Percentiles rank a stretch among this genome's conserved stretches.
Conservation (phyloP, 331 rosid species). For the Quercus phellos region DNA sequence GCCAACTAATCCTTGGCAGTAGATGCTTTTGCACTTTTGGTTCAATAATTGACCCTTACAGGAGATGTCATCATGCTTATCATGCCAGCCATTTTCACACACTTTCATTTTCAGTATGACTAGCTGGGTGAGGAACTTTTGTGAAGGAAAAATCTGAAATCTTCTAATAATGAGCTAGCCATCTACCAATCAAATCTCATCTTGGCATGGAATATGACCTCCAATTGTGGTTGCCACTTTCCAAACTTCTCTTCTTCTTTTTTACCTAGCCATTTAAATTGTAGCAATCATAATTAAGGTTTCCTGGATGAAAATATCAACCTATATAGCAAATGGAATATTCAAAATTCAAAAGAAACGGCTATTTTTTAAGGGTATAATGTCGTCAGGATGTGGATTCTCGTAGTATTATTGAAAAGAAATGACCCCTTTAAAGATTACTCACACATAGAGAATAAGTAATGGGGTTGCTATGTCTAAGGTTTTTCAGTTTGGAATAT, state of each 20-base stretch:
- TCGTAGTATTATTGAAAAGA: conserved; percentile 50
- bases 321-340: conserved; percentile 14
- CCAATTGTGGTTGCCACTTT: background rate
- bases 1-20: no score
- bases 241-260: no score
- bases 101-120: background rate
- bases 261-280: background rate
- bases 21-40: background rate
- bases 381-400: conserved; percentile 55
- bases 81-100: background rate
- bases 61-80: background rate
- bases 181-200: background rate
- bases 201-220: background rate
- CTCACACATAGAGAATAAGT: conserved; percentile 49
- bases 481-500: conserved; percentile 54
- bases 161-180: background rate
- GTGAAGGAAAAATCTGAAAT: background rate
- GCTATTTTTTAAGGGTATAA: conserved; percentile 32
- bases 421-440: conserved; percentile 30
- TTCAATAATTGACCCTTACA: background rate
- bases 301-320: conserved; percentile 1
- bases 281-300: conserved; percentile 9
- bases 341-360: conserved; percentile 44
- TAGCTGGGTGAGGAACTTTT: background rate
- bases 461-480: conserved; percentile 26